Percentiles rank a stretch among this genome's conserved stretches.
These are phyloP conservation scores for Pugionium dolabratum DNA, from an alignment of 345 rosid genomes.

Conservation along the genomic window DNA sequence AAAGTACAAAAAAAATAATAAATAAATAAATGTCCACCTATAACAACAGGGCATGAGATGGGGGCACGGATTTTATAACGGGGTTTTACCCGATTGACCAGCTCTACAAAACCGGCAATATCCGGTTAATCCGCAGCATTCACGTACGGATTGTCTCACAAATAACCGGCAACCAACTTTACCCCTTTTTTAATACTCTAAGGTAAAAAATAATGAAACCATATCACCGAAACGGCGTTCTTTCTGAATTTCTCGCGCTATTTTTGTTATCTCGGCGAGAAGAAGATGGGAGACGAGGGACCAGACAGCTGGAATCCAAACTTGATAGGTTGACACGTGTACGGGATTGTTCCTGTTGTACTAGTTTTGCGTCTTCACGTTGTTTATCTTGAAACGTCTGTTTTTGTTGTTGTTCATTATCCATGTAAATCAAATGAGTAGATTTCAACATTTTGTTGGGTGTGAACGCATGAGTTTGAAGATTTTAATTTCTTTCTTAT, in stretches of 20 bases:
- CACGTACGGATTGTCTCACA: slow-evolving; percentile 41
- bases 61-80: slow-evolving; percentile 35
- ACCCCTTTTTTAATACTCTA: slow-evolving; percentile 7
- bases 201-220: slow-evolving; percentile 13
- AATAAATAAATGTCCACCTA: slow-evolving; percentile 8
- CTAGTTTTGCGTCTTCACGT: slow-evolving; percentile 58
- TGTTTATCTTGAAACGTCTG: slow-evolving; percentile 29
- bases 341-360: slow-evolving; percentile 22
- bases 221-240: slow-evolving; percentile 25
- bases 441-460: slow-evolving; percentile 17
- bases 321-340: slow-evolving; percentile 58
- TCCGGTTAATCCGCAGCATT: slow-evolving; percentile 48
- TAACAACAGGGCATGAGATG: slow-evolving; percentile 19
- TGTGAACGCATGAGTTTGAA: slow-evolving; percentile 29
- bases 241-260: slow-evolving; percentile 7
- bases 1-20: too few species aligned
- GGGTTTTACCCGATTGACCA: slow-evolving; percentile 38
- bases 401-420: slow-evolving; percentile 6
- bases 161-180: slow-evolving; percentile 47
- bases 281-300: slow-evolving; percentile 20
- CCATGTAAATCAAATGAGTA: slow-evolving; percentile 40
- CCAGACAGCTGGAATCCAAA: slow-evolving; percentile 49
- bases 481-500: slow-evolving; percentile 11
- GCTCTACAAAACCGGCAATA: slow-evolving; percentile 39
- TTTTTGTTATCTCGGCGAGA: slow-evolving; percentile 17